Conservation (phyloP, 2,329 filamentous ascomycete genomes). For the Sporothrix inflata region DNA sequence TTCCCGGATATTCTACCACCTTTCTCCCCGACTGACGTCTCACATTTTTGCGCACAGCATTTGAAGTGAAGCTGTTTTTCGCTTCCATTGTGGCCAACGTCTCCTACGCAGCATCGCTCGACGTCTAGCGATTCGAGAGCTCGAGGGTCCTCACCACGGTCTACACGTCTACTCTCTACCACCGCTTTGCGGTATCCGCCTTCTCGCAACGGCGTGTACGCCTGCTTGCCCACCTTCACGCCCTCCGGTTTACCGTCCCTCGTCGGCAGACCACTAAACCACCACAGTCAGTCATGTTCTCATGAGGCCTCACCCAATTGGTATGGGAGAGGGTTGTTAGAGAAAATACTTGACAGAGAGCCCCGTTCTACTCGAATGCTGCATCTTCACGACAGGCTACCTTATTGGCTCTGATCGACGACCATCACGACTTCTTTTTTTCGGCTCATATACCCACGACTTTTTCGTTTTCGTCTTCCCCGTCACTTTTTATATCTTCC, state of each 20-base stretch:
- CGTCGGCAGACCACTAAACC: constrained; percentile 26
- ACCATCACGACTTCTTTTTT: constrained; percentile 13
- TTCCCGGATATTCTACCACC: constrained; percentile 15
- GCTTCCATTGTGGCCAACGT: neutral
- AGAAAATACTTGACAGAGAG: constrained; percentile 9
- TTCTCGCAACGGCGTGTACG: neutral
- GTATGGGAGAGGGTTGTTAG: constrained; percentile 40
- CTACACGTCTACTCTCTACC: neutral
- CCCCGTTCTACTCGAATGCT: neutral
- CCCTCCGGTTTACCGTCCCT: constrained; percentile 30
- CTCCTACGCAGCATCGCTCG: constrained; percentile 12
- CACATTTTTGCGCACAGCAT: constrained; percentile 4
- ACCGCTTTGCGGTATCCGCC: neutral
- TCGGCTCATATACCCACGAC: constrained; percentile 6
- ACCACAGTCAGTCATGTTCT: constrained; percentile 41
- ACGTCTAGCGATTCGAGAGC: neutral
- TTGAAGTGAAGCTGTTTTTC: neutral
- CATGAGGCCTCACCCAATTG: constrained; percentile 39
- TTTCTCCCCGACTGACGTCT: neutral
- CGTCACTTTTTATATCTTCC: constrained; percentile 1
- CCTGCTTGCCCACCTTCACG: neutral
- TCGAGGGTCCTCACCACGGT: neutral
- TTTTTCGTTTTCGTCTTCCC: neutral
- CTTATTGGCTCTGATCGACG: neutral
- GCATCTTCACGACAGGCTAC: neutral